Evolutionary conservation across 1,284 basidiomycete species (phyloP).

Genomic region (Boletellus deceptivus): DNA sequence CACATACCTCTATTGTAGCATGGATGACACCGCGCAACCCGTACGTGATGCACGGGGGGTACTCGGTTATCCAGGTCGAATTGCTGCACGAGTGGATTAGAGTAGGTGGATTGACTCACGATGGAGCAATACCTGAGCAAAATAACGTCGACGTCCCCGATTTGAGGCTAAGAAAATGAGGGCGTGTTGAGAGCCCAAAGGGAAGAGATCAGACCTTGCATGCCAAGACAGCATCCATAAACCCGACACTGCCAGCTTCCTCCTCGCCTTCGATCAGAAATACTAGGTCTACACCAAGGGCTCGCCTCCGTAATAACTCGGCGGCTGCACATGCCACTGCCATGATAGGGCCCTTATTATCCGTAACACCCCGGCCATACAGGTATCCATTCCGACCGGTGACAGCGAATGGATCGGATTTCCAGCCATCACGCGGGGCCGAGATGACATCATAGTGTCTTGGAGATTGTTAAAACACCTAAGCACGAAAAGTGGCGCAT

Average conservation of each 20-base stretch:
- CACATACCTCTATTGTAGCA: slow-evolving; percentile 64
- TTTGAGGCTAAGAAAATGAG: slow-evolving; percentile 52
- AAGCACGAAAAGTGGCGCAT: neutral
- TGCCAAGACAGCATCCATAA: slow-evolving; percentile 70
- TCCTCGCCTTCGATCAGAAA: slow-evolving; percentile 96
- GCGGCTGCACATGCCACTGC: slow-evolving; percentile 90
- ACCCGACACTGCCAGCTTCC: slow-evolving; percentile 87
- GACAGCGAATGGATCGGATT: slow-evolving; percentile 82
- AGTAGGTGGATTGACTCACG: neutral
- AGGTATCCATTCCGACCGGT: slow-evolving; percentile 88
- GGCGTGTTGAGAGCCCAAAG: neutral
- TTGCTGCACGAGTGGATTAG: slow-evolving; percentile 52
- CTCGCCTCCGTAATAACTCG: slow-evolving; percentile 68
- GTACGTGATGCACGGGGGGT: slow-evolving; percentile 94
- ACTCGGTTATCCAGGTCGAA: slow-evolving; percentile 95
- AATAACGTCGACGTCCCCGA: slow-evolving; percentile 85
- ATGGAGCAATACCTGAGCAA: slow-evolving; percentile 61
- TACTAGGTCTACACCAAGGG: slow-evolving; percentile 84
- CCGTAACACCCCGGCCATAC: slow-evolving; percentile 90
- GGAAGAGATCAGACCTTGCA: slow-evolving; percentile 57
- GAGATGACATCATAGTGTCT: slow-evolving; percentile 94
- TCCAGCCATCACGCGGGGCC: slow-evolving; percentile 74
- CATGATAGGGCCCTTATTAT: slow-evolving; percentile 93
- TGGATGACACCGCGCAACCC: slow-evolving; percentile 92
- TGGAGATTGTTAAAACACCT: neutral